Evolutionary conservation across 768 basidiomycete species (phyloP).

Genomic region (Kwoniella heveanensis): DNA sequence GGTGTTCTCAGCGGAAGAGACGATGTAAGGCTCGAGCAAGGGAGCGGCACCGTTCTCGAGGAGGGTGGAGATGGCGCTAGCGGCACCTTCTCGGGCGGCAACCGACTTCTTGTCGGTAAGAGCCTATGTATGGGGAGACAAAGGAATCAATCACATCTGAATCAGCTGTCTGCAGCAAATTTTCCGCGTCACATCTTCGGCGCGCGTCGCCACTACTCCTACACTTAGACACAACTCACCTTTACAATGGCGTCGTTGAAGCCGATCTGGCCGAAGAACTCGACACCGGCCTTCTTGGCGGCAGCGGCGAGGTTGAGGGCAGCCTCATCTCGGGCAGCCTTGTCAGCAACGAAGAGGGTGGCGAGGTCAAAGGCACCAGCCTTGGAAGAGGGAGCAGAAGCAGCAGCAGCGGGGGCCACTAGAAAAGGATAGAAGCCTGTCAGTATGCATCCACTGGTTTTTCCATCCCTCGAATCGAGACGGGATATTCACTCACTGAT

Average conservation of each 20-base stretch:
- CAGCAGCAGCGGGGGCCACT: conserved; percentile 65
- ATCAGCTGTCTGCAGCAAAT: neutral
- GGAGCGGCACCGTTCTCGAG: conserved; percentile 70
- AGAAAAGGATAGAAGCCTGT: neutral
- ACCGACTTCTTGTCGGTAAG: conserved; percentile 94
- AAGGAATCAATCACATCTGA: too few species aligned
- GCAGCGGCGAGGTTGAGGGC: conserved; percentile 69
- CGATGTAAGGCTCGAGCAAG: conserved; percentile 84
- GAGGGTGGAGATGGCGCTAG: conserved; percentile 68
- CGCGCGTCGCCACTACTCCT: conserved; percentile 22
- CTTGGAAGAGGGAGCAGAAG: conserved; percentile 66
- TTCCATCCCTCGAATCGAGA: neutral
- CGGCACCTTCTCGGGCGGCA: conserved; percentile 85
- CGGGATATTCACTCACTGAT: conserved; percentile 19
- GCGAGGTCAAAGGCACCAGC: conserved; percentile 66
- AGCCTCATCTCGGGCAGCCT: conserved; percentile 73
- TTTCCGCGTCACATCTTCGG: neutral
- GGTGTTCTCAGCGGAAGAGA: conserved; percentile 68
- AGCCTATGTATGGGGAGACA: conserved; percentile 58
- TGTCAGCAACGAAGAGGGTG: conserved; percentile 81
- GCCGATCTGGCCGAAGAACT: conserved; percentile 69
- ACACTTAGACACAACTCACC: conserved; percentile 38
- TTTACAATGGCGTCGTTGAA: conserved; percentile 75
- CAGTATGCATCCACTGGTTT: neutral
- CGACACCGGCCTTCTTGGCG: conserved; percentile 81